Evolutionary conservation across 2,329 filamentous ascomycete species (phyloP), one percentile per base, ranked within the genome.

Genomic region (Pochonia chlamydosporia): DNA sequence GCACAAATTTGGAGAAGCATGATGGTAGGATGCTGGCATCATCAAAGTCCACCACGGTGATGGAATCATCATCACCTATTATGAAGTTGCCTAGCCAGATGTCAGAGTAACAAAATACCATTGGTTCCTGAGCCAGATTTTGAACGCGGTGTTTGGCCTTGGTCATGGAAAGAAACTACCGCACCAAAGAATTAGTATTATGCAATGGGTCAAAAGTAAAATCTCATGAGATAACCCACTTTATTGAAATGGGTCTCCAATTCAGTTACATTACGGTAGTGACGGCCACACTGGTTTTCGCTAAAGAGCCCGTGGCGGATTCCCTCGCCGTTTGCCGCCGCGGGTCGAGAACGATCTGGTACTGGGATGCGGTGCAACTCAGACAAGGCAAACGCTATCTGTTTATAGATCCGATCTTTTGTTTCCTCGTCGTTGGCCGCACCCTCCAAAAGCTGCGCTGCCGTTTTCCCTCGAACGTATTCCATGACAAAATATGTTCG

Each of bases 21-120:
- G 53, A 54, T 14, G 53, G 54, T 11, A 56, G 43, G 26, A 55
- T 44, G 43, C 54, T 56, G 13, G 43, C 18, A 7, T 41, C 40
- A n/a, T 31, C 36, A 16, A 55, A 52, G 16, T 56, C 54, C 26
- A 55, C 40, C 10, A 52, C 50, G 13, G n/a, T 35, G 10, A 55
- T 37, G 10, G 23, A 21, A 28, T 40, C 40, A 13, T 51, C 25
- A 4, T 52, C 30, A 36, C 53, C 50, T 10, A 56, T 52, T 3
- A 55, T 52, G 28, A 53, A 56, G 42, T 56, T 56, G 10, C 21
- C 52, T 13, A 42, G 45, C 33, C 39, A 49, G 26, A 52, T 2
- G 35, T 55, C 53, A 3, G 52, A 47, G 24, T 53, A 46, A 35
- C 54, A 55, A 47, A 55, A 56, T 23, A 56, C 47, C 53, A 55